A percentile compares a stretch with the other conserved stretches of the same genome.
Conservation (phyloP, 2,329 filamentous ascomycete species). For the Xylaria polymorpha region DNA sequence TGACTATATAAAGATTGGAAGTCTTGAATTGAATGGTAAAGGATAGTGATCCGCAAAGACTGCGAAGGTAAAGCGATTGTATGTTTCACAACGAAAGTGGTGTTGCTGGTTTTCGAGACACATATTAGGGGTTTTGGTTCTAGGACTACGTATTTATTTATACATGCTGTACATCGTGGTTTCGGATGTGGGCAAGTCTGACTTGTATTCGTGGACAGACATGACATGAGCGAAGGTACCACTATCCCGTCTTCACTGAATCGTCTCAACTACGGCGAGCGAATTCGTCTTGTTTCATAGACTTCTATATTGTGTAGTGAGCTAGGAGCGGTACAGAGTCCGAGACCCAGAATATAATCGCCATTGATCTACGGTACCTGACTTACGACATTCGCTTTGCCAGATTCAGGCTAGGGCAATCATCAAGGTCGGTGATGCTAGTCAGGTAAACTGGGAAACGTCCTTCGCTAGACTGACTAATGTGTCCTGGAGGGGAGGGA, state of each 20-base stretch:
- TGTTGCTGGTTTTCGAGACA: slow-evolving; percentile 12
- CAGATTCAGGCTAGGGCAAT: neutral
- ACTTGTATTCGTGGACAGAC: neutral
- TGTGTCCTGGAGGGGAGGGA: neutral
- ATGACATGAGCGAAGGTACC: slow-evolving; percentile 1
- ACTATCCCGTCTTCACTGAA: slow-evolving; percentile 3
- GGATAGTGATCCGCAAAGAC: slow-evolving; percentile 26
- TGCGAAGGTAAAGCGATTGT: slow-evolving; percentile 24
- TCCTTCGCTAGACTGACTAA: slow-evolving; percentile 23
- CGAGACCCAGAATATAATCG: neutral
- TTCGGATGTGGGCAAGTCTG: neutral
- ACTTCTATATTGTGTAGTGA: neutral
- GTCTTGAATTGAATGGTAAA: slow-evolving; percentile 19
- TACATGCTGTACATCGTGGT: neutral
- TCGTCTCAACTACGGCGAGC: neutral
- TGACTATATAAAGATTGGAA: slow-evolving; percentile 15
- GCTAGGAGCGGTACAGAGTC: neutral
- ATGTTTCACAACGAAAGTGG: slow-evolving; percentile 22
- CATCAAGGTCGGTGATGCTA: slow-evolving; percentile 1
- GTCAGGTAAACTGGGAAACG: slow-evolving; percentile 25
- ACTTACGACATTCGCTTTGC: neutral
- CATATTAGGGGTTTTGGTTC: neutral
- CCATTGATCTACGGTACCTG: slow-evolving; percentile 11
- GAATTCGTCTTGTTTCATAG: neutral
- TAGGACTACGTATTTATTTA: slow-evolving; percentile 35